Evolutionary conservation across 2,329 filamentous ascomycete genomes (phyloP).

Genomic region (Fusarium lyarnte): DNA sequence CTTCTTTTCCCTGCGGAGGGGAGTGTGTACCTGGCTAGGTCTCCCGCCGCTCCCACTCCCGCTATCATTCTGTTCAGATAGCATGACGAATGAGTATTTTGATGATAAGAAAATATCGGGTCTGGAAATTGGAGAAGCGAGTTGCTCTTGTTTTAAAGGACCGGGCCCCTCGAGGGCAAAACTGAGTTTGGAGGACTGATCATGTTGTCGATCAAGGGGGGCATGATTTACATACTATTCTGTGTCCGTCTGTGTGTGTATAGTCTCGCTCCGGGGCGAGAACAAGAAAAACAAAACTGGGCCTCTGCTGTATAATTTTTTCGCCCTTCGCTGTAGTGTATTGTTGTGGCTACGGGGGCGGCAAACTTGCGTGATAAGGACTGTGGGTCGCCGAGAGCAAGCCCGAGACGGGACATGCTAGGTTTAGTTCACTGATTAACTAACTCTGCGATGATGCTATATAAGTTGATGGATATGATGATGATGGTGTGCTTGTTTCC

Average conservation of each 20-base stretch:
- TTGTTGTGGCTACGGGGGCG: constrained; percentile 29
- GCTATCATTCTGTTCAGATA: constrained; percentile 43
- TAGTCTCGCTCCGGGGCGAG: constrained; percentile 34
- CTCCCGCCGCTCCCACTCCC: constrained; percentile 41
- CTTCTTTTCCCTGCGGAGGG: constrained; percentile 53
- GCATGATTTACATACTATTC: constrained; percentile 25
- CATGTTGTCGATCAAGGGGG: constrained; percentile 36
- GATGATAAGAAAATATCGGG: constrained; percentile 2
- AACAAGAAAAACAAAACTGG: constrained; percentile 43
- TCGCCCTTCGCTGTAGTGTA: neutral
- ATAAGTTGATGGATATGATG: constrained; percentile 17
- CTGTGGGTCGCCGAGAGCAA: constrained; percentile 46
- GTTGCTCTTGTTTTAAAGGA: constrained; percentile 8
- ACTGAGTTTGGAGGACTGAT: constrained; percentile 27
- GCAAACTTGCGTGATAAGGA: constrained; percentile 40
- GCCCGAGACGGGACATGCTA: constrained; percentile 39
- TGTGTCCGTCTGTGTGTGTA: neutral
- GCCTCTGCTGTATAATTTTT: constrained; percentile 26
- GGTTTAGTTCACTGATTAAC: constrained; percentile 11
- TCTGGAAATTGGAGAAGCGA: neutral
- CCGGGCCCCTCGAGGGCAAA: constrained; percentile 27
- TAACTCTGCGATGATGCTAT: constrained; percentile 9
- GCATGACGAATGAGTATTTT: constrained; percentile 11
- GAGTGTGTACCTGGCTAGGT: constrained; percentile 45
- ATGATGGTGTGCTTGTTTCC: constrained; percentile 24